Conservation (phyloP, 768 basidiomycete genomes). For the Asterophora parasitica region DNA sequence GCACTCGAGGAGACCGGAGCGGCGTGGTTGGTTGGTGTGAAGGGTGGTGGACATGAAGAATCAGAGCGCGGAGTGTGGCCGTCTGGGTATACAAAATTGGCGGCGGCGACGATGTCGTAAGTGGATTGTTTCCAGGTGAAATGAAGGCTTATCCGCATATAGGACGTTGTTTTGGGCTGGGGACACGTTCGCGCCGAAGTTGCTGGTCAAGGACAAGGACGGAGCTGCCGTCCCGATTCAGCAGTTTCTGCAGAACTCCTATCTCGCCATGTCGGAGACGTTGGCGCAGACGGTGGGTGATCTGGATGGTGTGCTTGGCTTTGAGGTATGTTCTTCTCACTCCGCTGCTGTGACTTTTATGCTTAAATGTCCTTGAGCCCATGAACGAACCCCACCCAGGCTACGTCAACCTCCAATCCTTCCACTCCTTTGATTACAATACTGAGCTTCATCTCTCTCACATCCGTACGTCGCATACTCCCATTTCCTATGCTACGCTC, state of each 20-base stretch:
- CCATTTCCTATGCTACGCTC: neutral
- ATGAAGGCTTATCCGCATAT: neutral
- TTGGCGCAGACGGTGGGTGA: conserved; percentile 67
- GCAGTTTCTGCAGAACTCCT: conserved; percentile 76
- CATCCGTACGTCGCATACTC: conserved; percentile 52
- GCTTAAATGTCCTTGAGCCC: conserved; percentile 41
- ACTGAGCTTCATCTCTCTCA: conserved; percentile 86
- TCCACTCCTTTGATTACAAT: conserved; percentile 89
- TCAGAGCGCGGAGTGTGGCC: conserved; percentile 88
- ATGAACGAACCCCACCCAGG: conserved; percentile 96
- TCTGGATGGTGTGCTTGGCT: conserved; percentile 79
- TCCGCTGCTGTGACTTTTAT: neutral
- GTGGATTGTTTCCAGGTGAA: conserved; percentile 20
- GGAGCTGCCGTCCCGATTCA: conserved; percentile 65
- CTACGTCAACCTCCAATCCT: conserved; percentile 76
- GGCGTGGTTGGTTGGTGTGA: conserved; percentile 82
- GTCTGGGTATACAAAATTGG: conserved; percentile 88
- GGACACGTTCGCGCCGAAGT: conserved; percentile 76
- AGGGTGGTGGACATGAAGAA: conserved; percentile 69
- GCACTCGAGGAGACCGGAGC: conserved; percentile 79
- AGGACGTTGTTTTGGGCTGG: conserved; percentile 96
- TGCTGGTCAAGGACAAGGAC: conserved; percentile 44
- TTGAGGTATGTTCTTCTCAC: conserved; percentile 55
- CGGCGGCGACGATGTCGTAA: conserved; percentile 90
- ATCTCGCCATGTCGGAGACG: conserved; percentile 69